Conservation (phyloP, 2,329 filamentous ascomycete genomes). For the Diplocarpon mali region DNA sequence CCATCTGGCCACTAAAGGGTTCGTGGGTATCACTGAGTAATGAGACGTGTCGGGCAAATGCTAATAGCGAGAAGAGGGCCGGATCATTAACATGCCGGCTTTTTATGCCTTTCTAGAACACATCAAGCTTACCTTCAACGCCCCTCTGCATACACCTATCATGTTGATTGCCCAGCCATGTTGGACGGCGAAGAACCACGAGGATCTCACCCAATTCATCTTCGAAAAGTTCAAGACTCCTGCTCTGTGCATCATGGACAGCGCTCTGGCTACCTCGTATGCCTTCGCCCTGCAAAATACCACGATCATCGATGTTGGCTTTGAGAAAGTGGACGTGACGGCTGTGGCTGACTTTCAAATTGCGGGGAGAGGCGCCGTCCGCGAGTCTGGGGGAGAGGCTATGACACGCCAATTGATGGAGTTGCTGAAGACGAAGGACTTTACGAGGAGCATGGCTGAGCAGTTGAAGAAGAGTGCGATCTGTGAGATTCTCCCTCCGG, state of each 20-base stretch:
- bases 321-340: constrained; percentile 84
- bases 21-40: constrained; percentile 5
- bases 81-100: constrained; percentile 80
- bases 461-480: constrained; percentile 56
- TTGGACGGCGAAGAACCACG: constrained; percentile 82
- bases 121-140: constrained; percentile 79
- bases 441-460: constrained; percentile 57
- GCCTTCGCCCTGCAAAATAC: constrained; percentile 65
- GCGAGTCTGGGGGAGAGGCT: constrained; percentile 69
- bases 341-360: constrained; percentile 78
- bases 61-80: constrained; percentile 44
- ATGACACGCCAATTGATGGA: constrained; percentile 67
- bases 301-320: constrained; percentile 84
- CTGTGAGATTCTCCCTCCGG: constrained; percentile 55
- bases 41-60: not conserved
- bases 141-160: constrained; percentile 88
- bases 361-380: constrained; percentile 48
- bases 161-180: constrained; percentile 80
- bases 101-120: constrained; percentile 91
- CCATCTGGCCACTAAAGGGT: constrained; percentile 73
- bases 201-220: constrained; percentile 82
- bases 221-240: constrained; percentile 97
- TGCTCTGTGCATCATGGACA: constrained; percentile 81
- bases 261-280: constrained; percentile 78
- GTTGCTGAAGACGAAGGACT: constrained; percentile 49